phyloP scores from a whole-genome alignment of 306 rosid genomes.

The Purshia tridentata region DNA sequence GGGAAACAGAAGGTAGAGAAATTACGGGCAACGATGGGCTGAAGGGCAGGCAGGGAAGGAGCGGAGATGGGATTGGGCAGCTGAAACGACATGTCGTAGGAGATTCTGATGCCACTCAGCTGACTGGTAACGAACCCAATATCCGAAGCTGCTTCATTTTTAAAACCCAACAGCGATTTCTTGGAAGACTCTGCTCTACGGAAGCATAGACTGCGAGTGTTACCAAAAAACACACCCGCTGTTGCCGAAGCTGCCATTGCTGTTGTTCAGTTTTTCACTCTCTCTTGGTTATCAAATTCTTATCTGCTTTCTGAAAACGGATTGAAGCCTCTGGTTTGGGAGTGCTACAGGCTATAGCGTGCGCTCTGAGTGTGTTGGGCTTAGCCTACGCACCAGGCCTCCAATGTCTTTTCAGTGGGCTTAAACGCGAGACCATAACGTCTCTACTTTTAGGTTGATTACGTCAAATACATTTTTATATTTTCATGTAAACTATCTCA shows the following conservation, averaged over 20 bases:
- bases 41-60: conserved; percentile 35
- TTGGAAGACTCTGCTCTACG: conserved; percentile 17
- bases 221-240: conserved; percentile 27
- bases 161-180: conserved; percentile 4
- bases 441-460: too few relatives aligned
- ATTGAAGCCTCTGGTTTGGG: conserved; percentile 3
- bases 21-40: conserved; percentile 66
- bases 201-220: conserved; percentile 15
- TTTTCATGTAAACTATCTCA: too few relatives aligned
- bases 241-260: conserved; percentile 51
- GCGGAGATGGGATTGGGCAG: conserved; percentile 32
- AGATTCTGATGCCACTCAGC: conserved; percentile 66
- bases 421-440: neutral
- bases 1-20: conserved; percentile 6
- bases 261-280: neutral
- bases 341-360: neutral
- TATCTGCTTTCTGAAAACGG: neutral
- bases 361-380: neutral
- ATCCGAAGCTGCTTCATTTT: conserved; percentile 33
- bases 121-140: conserved; percentile 64
- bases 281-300: neutral
- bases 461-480: too few relatives aligned
- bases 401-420: neutral
- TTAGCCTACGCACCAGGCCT: neutral
- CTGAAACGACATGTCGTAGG: conserved; percentile 31